A percentile compares a stretch with the other conserved stretches of the same genome.
phyloP scores from a whole-genome alignment of 495 filamentous ascomycete species.

The Aspergillus nanangensis region DNA sequence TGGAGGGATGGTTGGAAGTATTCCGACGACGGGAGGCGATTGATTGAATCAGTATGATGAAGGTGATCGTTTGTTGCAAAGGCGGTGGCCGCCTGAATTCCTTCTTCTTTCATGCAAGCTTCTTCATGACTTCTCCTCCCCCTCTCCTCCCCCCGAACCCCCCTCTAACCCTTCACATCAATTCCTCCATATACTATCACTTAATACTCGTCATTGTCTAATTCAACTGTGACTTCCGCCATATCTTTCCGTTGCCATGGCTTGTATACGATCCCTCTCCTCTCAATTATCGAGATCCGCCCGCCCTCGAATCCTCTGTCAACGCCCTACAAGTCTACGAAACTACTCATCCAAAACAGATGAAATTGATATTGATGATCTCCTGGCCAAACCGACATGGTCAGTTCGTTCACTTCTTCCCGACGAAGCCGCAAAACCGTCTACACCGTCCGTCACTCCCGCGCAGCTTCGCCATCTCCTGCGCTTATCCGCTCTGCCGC shows the following conservation, averaged over 20 bases:
- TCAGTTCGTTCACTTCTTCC: constrained; percentile 78
- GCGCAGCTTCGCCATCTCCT: constrained; percentile 77
- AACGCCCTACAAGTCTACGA: constrained; percentile 8
- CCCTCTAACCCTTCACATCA: no score
- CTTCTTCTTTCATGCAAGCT: neutral
- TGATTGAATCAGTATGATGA: neutral
- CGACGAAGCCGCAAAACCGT: constrained; percentile 25
- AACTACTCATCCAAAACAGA: constrained; percentile 26
- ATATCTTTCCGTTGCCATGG: constrained; percentile 1
- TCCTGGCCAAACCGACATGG: constrained; percentile 76
- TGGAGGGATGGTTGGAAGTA: neutral
- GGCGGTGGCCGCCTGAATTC: constrained; percentile 3
- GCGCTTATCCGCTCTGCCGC: constrained; percentile 82
- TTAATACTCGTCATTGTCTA: no score
- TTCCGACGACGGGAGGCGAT: neutral
- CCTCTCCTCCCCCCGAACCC: no score
- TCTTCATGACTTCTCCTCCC: neutral
- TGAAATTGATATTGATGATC: constrained; percentile 36
- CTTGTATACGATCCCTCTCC: constrained; percentile 11
- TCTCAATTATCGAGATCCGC: constrained; percentile 15
- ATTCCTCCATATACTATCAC: no score
- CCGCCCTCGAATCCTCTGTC: constrained; percentile 2
- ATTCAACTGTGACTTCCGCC: no score
- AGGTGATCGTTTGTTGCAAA: neutral
- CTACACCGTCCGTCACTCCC: constrained; percentile 37